These are phyloP conservation scores for Metschnikowia continentalis DNA, from an alignment of 805 yeast genomes.

Conservation along the genomic window DNA sequence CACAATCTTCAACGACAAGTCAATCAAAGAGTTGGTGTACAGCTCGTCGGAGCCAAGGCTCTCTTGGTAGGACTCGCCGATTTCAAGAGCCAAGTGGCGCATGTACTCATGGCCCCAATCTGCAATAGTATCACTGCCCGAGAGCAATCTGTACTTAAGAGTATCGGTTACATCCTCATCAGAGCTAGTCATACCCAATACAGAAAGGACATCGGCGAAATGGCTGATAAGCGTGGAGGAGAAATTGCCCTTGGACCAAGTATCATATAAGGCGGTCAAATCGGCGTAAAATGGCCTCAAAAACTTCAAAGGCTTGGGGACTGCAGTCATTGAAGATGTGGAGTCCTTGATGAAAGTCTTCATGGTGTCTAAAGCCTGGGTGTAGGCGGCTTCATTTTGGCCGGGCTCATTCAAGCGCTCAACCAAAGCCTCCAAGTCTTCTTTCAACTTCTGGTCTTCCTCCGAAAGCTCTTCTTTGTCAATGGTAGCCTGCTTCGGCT, in stretches of 20 bases:
- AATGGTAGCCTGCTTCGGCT: conserved; percentile 22
- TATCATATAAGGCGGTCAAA: conserved; percentile 60
- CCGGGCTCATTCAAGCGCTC: conserved; percentile 64
- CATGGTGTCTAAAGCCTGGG: conserved; percentile 60
- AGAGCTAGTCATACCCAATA: conserved; percentile 90
- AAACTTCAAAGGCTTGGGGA: conserved; percentile 96
- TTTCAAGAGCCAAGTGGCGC: conserved; percentile 92
- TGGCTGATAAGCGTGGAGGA: conserved; percentile 41
- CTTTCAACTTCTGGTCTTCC: conserved; percentile 85
- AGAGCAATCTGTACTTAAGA: conserved; percentile 66
- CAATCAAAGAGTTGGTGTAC: conserved; percentile 44
- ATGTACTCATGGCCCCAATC: conserved; percentile 99
- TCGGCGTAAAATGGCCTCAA: conserved; percentile 79
- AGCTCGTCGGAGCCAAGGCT: conserved; percentile 34
- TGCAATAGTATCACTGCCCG: conserved; percentile 56
- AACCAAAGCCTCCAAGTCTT: conserved; percentile 81
- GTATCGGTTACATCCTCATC: conserved; percentile 77
- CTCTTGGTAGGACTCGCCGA: conserved; percentile 80
- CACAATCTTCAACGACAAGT: conserved; percentile 70
- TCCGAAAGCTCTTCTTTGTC: conserved; percentile 85
- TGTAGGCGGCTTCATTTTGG: conserved; percentile 43
- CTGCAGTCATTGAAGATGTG: conserved; percentile 98
- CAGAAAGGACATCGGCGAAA: conserved; percentile 87
- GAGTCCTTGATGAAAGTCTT: conserved; percentile 82
- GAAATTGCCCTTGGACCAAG: conserved; percentile 46